Conservation (phyloP, 192 early-diverging fungal species). For the Linnemannia elongata region DNA sequence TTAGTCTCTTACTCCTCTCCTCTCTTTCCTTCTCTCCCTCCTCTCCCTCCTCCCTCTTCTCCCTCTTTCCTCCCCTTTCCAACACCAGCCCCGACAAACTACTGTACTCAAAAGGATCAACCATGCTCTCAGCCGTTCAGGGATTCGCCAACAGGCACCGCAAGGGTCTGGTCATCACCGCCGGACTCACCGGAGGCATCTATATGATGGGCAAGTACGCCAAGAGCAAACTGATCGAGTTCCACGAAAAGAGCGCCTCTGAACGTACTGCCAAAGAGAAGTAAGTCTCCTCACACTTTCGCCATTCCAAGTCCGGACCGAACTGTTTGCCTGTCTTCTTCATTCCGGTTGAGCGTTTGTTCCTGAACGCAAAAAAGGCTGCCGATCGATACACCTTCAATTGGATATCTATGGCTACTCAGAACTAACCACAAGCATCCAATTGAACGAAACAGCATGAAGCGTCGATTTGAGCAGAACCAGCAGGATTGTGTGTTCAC, state of each 20-base stretch:
- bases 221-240: constrained; percentile 77
- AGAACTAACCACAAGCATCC: too few species aligned
- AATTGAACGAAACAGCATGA: constrained; percentile 70
- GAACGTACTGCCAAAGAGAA: constrained; percentile 84
- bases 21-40: too few species aligned
- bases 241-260: constrained; percentile 72
- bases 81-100: background rate
- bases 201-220: constrained; percentile 84
- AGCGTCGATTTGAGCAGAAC: constrained; percentile 94
- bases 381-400: too few species aligned
- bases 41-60: background rate
- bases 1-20: too few species aligned
- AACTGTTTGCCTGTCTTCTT: too few species aligned
- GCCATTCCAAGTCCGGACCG: background rate
- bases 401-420: too few species aligned
- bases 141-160: constrained; percentile 78
- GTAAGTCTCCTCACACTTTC: constrained; percentile 57
- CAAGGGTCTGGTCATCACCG: constrained; percentile 73
- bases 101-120: background rate
- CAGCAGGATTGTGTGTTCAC: constrained; percentile 92
- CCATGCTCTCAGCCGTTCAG: constrained; percentile 60
- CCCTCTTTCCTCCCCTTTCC: background rate
- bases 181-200: constrained; percentile 75
- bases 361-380: too few species aligned
- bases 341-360: background rate